phyloP scores from a whole-genome alignment of 176 grass and related monocot species.

The Panicum miliaceum region DNA sequence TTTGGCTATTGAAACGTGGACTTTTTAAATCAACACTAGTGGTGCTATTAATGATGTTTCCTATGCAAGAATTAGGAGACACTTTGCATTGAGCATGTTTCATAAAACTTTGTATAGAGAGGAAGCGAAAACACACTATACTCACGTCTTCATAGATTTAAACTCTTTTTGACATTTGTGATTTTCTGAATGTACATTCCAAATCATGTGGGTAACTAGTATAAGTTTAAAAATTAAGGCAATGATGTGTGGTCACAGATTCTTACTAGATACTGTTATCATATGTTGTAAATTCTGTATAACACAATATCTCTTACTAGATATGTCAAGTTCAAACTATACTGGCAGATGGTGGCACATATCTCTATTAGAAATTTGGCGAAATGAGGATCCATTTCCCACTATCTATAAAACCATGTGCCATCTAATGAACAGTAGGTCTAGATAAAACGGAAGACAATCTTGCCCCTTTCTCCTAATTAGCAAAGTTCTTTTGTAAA shows the following conservation, averaged over 20 bases:
- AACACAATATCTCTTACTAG: neutral
- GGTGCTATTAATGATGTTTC: neutral
- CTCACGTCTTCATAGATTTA: neutral
- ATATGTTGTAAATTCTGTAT: neutral
- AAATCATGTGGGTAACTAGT: neutral
- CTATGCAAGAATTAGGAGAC: neutral
- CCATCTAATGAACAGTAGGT: neutral
- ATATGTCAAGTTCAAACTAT: neutral
- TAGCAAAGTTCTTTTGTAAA: neutral
- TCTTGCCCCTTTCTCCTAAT: neutral
- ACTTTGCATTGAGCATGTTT: neutral
- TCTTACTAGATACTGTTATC: neutral
- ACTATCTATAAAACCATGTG: neutral
- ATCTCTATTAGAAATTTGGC: neutral
- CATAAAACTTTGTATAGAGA: neutral
- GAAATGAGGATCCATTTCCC: neutral
- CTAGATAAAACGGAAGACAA: neutral
- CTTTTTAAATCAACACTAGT: neutral
- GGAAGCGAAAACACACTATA: neutral
- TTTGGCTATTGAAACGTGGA: neutral
- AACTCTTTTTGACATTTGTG: no score
- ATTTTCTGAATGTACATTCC: neutral
- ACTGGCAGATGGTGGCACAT: neutral
- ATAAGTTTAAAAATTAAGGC: neutral
- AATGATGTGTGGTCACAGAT: neutral